A percentile compares a stretch with the other conserved stretches of the same genome.
These are phyloP conservation scores for Piloderma croceum DNA, from an alignment of 768 basidiomycete genomes.

Conservation along the genomic window DNA sequence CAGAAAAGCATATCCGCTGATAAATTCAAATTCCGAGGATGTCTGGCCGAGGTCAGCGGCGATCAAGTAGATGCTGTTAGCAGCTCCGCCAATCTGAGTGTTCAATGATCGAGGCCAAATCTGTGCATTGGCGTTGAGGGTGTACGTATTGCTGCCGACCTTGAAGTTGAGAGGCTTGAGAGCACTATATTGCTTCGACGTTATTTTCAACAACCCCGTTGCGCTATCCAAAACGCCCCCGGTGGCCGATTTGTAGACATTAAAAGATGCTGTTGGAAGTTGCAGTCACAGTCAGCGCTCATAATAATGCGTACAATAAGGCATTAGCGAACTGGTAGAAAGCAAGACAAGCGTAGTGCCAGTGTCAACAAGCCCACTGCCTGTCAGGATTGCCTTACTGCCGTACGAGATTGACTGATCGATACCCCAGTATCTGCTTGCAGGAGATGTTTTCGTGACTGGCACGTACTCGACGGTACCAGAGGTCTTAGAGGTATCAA, in stretches of 20 bases:
- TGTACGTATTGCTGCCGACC: slow-evolving; percentile 16
- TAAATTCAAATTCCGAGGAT: not conserved
- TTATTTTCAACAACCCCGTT: slow-evolving; percentile 27
- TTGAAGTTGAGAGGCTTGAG: slow-evolving; percentile 23
- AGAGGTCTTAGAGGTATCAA: slow-evolving; percentile 12
- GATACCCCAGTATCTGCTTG: slow-evolving; percentile 26
- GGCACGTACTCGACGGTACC: slow-evolving; percentile 16
- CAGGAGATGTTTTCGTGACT: slow-evolving; percentile 17
- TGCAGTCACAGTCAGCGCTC: not conserved
- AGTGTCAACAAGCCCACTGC: slow-evolving; percentile 29
- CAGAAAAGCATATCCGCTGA: not conserved
- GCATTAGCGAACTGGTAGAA: slow-evolving; percentile 11
- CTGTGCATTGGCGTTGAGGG: slow-evolving; percentile 23
- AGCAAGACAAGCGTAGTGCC: slow-evolving; percentile 24
- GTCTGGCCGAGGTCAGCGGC: slow-evolving; percentile 16
- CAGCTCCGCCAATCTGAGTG: slow-evolving; percentile 21
- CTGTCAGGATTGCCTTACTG: slow-evolving; percentile 12
- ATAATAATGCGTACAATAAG: slow-evolving; percentile 2
- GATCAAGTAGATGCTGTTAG: slow-evolving; percentile 24
- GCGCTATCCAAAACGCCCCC: slow-evolving; percentile 20
- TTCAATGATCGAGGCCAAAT: slow-evolving; percentile 32
- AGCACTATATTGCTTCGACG: slow-evolving; percentile 18
- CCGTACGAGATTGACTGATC: slow-evolving; percentile 27
- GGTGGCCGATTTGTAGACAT: slow-evolving; percentile 18
- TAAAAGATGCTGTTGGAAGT: slow-evolving; percentile 17